A percentile compares a stretch with the other conserved stretches of the same genome.
These are phyloP conservation scores for Neospermospora avenae DNA, from an alignment of 2,329 filamentous ascomycete genomes.

Conservation along the genomic window DNA sequence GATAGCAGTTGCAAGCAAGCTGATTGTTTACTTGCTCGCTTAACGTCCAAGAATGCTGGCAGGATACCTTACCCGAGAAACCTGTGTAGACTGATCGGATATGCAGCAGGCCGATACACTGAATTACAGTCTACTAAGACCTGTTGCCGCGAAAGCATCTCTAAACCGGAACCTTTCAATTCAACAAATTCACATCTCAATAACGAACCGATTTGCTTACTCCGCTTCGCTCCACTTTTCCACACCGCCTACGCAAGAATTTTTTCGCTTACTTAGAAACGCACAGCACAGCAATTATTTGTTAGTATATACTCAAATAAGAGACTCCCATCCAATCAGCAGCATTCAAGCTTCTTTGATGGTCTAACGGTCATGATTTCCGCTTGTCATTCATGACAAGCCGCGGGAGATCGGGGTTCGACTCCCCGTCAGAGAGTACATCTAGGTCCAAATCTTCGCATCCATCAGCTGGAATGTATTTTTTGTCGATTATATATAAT, in stretches of 20 bases:
- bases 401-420: conserved; percentile 24
- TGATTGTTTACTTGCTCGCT: conserved; percentile 1
- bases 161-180: too few relatives aligned
- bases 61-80: too few relatives aligned
- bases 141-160: too few relatives aligned
- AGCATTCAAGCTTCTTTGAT: conserved; percentile 28
- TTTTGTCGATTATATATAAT: neutral
- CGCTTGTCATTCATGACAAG: conserved; percentile 34
- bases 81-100: too few relatives aligned
- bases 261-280: too few relatives aligned
- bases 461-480: neutral
- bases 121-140: too few relatives aligned
- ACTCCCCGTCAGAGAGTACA: conserved; percentile 22
- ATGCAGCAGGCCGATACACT: too few relatives aligned
- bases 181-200: too few relatives aligned
- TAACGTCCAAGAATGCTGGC: neutral
- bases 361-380: conserved; percentile 40
- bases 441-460: conserved; percentile 17
- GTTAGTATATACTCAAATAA: neutral
- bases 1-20: too few relatives aligned
- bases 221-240: neutral
- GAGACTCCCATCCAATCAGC: neutral
- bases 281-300: neutral
- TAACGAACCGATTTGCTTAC: too few relatives aligned
- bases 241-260: neutral